Conservation (phyloP, 345 rosid genomes). For the Litchi chinensis region DNA sequence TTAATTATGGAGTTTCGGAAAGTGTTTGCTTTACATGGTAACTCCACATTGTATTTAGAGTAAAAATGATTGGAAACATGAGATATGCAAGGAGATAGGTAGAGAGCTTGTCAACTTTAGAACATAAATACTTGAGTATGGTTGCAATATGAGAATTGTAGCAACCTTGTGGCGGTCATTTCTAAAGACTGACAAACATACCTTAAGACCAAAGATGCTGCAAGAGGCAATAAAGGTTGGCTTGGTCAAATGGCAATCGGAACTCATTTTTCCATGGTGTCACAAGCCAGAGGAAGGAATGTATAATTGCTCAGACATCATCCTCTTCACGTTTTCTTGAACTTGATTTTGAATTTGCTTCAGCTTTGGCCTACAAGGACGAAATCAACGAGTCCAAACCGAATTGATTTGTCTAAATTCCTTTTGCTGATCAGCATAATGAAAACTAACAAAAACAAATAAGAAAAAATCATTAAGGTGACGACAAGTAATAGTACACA, state of each 20-base stretch:
- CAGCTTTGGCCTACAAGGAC: slow-evolving; percentile 57
- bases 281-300: slow-evolving; percentile 41
- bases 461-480: not conserved
- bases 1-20: no score
- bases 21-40: no score
- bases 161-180: not conserved
- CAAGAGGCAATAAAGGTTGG: slow-evolving; percentile 78
- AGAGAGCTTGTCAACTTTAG: no score
- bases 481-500: not conserved
- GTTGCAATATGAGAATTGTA: no score
- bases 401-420: not conserved
- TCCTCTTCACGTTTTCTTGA: slow-evolving; percentile 74
- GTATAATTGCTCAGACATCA: slow-evolving; percentile 75
- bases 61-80: no score
- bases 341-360: slow-evolving; percentile 62
- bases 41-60: no score
- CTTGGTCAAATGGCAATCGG: slow-evolving; percentile 33
- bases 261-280: slow-evolving; percentile 30
- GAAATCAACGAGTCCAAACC: not conserved
- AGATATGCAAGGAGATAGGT: no score
- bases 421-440: slow-evolving; percentile 17
- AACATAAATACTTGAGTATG: no score
- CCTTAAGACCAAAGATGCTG: slow-evolving; percentile 84
- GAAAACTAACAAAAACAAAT: not conserved
- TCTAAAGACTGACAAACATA: slow-evolving; percentile 21